Conservation (phyloP, 2,329 filamentous ascomycete species). For the Pyrenochaeta sp. region DNA sequence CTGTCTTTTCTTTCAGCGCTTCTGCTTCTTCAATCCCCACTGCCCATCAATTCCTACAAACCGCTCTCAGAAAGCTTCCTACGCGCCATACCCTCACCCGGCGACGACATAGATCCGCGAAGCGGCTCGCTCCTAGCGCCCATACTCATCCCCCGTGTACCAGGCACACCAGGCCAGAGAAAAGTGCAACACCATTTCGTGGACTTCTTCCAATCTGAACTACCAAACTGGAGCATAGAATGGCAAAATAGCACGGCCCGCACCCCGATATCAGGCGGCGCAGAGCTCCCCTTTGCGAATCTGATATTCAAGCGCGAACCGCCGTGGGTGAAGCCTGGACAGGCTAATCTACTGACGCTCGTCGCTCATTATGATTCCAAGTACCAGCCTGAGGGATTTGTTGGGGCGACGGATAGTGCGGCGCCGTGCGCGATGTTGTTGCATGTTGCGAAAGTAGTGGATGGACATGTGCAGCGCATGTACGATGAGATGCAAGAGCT, state of each 20-base stretch:
- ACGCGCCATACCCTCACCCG: constrained; percentile 73
- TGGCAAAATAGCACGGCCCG: constrained; percentile 91
- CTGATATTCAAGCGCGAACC: constrained; percentile 88
- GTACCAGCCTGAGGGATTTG: constrained; percentile 80
- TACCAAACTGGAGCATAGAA: constrained; percentile 81
- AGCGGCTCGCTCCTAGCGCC: constrained; percentile 80
- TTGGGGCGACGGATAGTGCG: constrained; percentile 92
- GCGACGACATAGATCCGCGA: constrained; percentile 78
- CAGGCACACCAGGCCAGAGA: constrained; percentile 79
- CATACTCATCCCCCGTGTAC: constrained; percentile 86
- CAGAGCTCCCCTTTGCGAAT: constrained; percentile 83
- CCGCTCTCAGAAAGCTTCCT: constrained; percentile 79
- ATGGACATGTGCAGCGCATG: constrained; percentile 79
- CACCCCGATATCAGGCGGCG: constrained; percentile 77
- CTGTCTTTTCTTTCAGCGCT: constrained; percentile 22
- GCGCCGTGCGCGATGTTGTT: constrained; percentile 94
- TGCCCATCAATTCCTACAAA: constrained; percentile 59
- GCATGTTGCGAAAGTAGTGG: constrained; percentile 82
- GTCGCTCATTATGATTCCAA: constrained; percentile 96
- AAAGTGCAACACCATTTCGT: constrained; percentile 82
- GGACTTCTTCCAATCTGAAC: constrained; percentile 76
- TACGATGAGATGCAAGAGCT: constrained; percentile 75
- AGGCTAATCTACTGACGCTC: constrained; percentile 82
- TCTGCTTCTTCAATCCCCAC: constrained; percentile 22
- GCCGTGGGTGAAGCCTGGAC: constrained; percentile 76